Percentiles rank a stretch among this genome's conserved stretches.
These are phyloP conservation scores for Colletotrichum destructivum DNA, from an alignment of 2,329 filamentous ascomycete genomes.

Conservation along the genomic window DNA sequence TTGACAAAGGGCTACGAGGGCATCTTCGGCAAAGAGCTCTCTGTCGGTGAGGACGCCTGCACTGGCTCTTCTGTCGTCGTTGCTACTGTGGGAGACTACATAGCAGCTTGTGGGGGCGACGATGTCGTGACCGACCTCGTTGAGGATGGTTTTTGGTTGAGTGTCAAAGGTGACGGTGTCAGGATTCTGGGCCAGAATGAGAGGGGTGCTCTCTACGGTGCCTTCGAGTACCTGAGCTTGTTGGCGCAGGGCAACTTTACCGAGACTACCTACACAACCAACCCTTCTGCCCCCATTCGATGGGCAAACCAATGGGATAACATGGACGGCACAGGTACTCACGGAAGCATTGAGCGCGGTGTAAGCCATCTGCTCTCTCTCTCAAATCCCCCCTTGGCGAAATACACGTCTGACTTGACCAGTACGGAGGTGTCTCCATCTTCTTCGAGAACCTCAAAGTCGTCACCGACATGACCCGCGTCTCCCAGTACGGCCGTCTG, in stretches of 20 bases:
- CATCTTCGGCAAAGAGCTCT: slow-evolving; percentile 67
- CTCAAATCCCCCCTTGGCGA: background rate
- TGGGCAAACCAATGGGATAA: slow-evolving; percentile 86
- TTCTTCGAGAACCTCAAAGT: slow-evolving; percentile 74
- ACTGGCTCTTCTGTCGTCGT: slow-evolving; percentile 42
- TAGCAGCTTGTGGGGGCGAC: slow-evolving; percentile 59
- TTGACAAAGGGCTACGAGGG: slow-evolving; percentile 69
- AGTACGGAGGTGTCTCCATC: slow-evolving; percentile 76
- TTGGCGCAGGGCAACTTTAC: slow-evolving; percentile 72
- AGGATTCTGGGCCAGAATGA: slow-evolving; percentile 77
- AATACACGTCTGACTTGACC: slow-evolving; percentile 2
- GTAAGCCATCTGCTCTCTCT: slow-evolving; percentile 8
- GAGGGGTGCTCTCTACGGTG: slow-evolving; percentile 77
- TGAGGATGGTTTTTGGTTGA: slow-evolving; percentile 75
- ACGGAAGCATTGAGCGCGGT: slow-evolving; percentile 75
- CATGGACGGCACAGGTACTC: slow-evolving; percentile 61
- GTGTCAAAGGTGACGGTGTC: slow-evolving; percentile 61
- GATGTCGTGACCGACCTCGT: slow-evolving; percentile 56
- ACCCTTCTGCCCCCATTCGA: slow-evolving; percentile 73
- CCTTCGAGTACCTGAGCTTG: slow-evolving; percentile 77
- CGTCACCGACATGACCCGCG: slow-evolving; percentile 72
- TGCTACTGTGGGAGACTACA: slow-evolving; percentile 45
- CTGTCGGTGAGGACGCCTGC: slow-evolving; percentile 46
- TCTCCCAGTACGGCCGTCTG: slow-evolving; percentile 74
- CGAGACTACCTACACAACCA: slow-evolving; percentile 60